phyloP scores from a whole-genome alignment of 441 rosid genomes.

The Biscutella auriculata region DNA sequence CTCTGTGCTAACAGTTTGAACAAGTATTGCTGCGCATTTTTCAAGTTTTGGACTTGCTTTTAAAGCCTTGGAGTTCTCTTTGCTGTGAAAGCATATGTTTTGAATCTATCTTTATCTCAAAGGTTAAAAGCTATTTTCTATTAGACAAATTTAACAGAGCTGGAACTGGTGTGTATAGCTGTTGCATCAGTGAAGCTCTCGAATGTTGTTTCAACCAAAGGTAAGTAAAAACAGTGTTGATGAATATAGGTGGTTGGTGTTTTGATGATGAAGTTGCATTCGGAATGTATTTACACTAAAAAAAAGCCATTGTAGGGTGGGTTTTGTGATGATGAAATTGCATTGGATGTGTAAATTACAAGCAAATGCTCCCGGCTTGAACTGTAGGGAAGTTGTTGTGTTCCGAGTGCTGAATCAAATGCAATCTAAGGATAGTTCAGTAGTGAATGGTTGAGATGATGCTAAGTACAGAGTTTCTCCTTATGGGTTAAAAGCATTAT shows the following conservation, averaged over 20 bases:
- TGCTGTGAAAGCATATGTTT: background rate
- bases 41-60: background rate
- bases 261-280: too few species aligned
- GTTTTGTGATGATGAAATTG: background rate
- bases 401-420: too few species aligned
- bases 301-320: background rate
- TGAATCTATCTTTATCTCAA: constrained; percentile 1
- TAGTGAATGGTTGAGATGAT: too few species aligned
- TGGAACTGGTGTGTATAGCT: background rate
- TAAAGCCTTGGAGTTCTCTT: background rate
- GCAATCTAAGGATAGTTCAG: too few species aligned
- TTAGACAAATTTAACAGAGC: background rate
- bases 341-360: too few species aligned
- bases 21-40: too few species aligned
- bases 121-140: background rate
- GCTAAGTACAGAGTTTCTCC: background rate
- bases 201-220: background rate
- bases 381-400: too few species aligned
- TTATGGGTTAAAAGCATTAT: background rate
- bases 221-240: background rate
- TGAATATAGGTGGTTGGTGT: too few species aligned
- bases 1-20: background rate
- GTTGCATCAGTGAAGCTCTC: background rate
- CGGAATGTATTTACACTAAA: background rate
- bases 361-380: background rate